Conservation (phyloP, 495 filamentous ascomycete genomes). For the Ramalina intermedia region DNA sequence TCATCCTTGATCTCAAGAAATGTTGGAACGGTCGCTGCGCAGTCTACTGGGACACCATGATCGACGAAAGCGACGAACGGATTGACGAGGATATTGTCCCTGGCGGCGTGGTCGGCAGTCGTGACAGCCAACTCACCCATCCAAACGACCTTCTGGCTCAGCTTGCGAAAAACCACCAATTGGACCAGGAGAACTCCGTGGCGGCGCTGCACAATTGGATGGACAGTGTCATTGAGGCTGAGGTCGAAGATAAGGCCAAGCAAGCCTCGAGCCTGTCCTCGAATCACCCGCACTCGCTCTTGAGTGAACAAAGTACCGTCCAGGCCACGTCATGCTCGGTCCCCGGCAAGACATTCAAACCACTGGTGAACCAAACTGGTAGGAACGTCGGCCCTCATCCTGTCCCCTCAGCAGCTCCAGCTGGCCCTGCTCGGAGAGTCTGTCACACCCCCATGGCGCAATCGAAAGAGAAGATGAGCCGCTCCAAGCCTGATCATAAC, state of each 20-base stretch:
- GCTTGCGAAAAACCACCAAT: conserved; percentile 28
- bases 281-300: conserved; percentile 30
- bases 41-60: conserved; percentile 67
- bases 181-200: conserved; percentile 21
- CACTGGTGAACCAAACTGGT: conserved; percentile 24
- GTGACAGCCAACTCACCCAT: conserved; percentile 30
- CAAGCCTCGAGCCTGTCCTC: conserved; percentile 30
- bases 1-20: conserved; percentile 85
- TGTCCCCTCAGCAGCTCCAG: conserved; percentile 38
- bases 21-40: conserved; percentile 91
- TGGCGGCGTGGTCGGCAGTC: conserved; percentile 49
- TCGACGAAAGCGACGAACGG: conserved; percentile 36
- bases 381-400: conserved; percentile 47
- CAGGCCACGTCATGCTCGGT: conserved; percentile 74
- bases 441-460: conserved; percentile 15
- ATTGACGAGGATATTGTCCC: conserved; percentile 58
- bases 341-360: conserved; percentile 47
- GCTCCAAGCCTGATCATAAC: conserved; percentile 43
- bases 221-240: conserved; percentile 33
- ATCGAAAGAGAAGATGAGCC: conserved; percentile 14
- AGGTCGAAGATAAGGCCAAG: conserved; percentile 17
- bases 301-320: conserved; percentile 40
- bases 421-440: conserved; percentile 19
- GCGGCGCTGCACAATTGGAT: conserved; percentile 28
- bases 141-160: conserved; percentile 28